These are phyloP conservation scores for Dipteronia sinensis DNA, from an alignment of 345 rosid genomes.

Conservation along the genomic window DNA sequence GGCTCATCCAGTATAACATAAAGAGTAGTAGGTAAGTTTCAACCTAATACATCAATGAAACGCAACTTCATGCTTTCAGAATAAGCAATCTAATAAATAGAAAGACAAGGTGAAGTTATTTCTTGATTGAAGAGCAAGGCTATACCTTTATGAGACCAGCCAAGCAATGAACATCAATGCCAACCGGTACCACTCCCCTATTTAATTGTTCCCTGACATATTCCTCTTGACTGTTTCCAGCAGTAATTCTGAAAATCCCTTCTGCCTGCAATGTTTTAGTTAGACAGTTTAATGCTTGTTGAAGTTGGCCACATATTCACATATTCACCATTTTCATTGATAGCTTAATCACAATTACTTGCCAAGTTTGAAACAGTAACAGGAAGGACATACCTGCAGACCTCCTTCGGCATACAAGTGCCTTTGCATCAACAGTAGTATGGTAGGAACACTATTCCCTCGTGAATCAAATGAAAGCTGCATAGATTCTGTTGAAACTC, in stretches of 20 bases:
- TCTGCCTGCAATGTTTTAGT: constrained; percentile 57
- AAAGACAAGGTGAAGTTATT: background rate
- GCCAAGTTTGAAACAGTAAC: constrained; percentile 7
- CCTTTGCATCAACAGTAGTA: constrained; percentile 83
- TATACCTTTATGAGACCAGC: constrained; percentile 95
- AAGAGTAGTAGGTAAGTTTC: background rate
- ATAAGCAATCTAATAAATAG: constrained; percentile 2
- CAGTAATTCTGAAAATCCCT: constrained; percentile 94
- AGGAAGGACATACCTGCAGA: constrained; percentile 51
- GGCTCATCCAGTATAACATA: background rate
- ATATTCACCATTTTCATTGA: background rate
- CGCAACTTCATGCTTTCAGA: background rate
- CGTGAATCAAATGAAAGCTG: constrained; percentile 90
- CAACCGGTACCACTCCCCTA: constrained; percentile 72
- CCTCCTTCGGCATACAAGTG: constrained; percentile 84
- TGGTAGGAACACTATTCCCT: constrained; percentile 94
- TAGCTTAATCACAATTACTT: constrained; percentile 9
- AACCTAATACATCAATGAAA: background rate
- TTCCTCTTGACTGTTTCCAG: constrained; percentile 91
- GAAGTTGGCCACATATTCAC: background rate
- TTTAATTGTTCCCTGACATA: constrained; percentile 85
- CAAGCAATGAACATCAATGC: constrained; percentile 88
- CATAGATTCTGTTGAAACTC: constrained; percentile 97
- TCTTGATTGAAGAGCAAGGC: background rate
- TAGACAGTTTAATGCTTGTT: background rate